Conservation (phyloP, 352 stramenopile genomes). For the Pythium brachiatum region DNA sequence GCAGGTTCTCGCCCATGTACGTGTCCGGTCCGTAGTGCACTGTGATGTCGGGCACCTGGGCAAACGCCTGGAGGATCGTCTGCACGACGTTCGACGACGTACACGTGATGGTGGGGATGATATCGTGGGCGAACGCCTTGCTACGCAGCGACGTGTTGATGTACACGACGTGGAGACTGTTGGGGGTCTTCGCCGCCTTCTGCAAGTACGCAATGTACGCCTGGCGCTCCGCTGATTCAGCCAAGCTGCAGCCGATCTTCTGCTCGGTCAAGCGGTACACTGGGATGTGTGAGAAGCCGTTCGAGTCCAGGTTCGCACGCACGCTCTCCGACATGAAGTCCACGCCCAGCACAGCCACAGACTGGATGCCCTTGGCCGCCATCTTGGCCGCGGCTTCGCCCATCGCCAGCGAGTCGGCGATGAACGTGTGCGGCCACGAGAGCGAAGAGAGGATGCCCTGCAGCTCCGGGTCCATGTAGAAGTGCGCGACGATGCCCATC, state of each 20-base stretch:
- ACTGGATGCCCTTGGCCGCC: slow-evolving; percentile 85
- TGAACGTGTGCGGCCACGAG: slow-evolving; percentile 90
- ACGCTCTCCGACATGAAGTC: slow-evolving; percentile 99
- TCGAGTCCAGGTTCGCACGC: slow-evolving; percentile 91
- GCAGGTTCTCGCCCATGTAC: slow-evolving; percentile 98
- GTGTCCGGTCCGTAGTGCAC: slow-evolving; percentile 96
- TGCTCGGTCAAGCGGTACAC: slow-evolving; percentile 93
- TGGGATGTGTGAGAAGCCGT: slow-evolving; percentile 89
- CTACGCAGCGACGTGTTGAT: slow-evolving; percentile 98
- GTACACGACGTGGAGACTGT: slow-evolving; percentile 97
- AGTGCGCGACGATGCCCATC: slow-evolving; percentile 96
- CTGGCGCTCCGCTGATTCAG: slow-evolving; percentile 92
- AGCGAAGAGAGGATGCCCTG: slow-evolving; percentile 87
- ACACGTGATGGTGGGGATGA: slow-evolving; percentile 97
- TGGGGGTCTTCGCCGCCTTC: slow-evolving; percentile 83
- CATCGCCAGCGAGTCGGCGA: slow-evolving; percentile 97
- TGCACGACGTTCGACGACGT: slow-evolving; percentile 96
- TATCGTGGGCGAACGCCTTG: slow-evolving; percentile 92
- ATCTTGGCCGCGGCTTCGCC: slow-evolving; percentile 96
- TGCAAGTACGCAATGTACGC: slow-evolving; percentile 93
- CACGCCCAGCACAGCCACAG: slow-evolving; percentile 94
- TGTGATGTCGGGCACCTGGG: slow-evolving; percentile 88
- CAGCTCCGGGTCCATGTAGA: slow-evolving; percentile 98
- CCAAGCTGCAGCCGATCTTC: slow-evolving; percentile 95
- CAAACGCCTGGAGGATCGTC: slow-evolving; percentile 93